Evolutionary conservation across 164 flowering plant species (phyloP).

Genomic region (Piper betle): DNA sequence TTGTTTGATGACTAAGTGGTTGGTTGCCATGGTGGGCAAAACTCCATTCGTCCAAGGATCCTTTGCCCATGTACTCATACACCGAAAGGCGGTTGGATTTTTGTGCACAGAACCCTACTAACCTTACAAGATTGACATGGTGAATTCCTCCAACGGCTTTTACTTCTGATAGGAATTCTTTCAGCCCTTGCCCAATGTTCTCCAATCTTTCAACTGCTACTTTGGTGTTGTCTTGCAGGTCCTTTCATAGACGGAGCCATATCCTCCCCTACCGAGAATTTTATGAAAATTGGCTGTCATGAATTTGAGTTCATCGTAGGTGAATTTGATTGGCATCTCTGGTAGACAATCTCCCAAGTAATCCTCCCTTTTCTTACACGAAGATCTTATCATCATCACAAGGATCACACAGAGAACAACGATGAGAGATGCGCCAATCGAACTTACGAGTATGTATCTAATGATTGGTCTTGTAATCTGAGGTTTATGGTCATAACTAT

Average conservation of each 20-base stretch:
- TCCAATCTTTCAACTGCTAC: too few species aligned
- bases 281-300: conserved; percentile 7
- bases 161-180: conserved; percentile 15
- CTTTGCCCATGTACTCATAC: conserved; percentile 16
- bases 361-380: background rate
- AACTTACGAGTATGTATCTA: too few species aligned
- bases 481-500: too few species aligned
- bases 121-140: conserved; percentile 19
- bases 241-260: too few species aligned
- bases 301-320: conserved; percentile 6
- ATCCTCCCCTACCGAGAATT: too few species aligned
- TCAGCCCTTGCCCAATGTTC: too few species aligned
- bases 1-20: conserved; percentile 9
- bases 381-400: background rate
- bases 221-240: too few species aligned
- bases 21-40: background rate
- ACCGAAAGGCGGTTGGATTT: conserved; percentile 12
- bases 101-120: conserved; percentile 13
- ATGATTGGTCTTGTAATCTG: too few species aligned
- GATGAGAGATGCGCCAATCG: too few species aligned
- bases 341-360: background rate
- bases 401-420: too few species aligned
- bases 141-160: conserved; percentile 11
- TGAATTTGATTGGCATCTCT: conserved; percentile 8
- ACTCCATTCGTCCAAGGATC: conserved; percentile 10